phyloP scores from a whole-genome alignment of 805 yeast genomes.

The Yamadazyma nakazawae region DNA sequence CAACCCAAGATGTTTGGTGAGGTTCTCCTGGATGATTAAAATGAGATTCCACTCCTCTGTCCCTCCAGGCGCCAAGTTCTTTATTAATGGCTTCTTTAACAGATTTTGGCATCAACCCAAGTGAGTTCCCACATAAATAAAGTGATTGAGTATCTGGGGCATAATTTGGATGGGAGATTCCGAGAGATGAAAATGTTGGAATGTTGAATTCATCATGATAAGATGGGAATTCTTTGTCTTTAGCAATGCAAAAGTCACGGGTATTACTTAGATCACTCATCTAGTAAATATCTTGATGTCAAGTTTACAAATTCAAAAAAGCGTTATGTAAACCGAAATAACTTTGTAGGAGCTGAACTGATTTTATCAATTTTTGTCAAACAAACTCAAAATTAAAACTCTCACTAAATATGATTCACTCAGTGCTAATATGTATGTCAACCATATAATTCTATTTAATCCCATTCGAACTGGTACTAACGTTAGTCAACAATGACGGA shows the following conservation, averaged over 20 bases:
- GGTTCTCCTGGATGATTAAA: conserved; percentile 57
- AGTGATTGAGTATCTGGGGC: conserved; percentile 26
- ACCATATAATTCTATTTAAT: no score
- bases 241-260: conserved; percentile 1
- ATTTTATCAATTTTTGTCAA: background rate
- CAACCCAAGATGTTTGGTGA: conserved; percentile 69
- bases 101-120: conserved; percentile 79
- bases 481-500: conserved; percentile 79
- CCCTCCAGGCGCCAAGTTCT: conserved; percentile 82
- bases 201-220: conserved; percentile 50
- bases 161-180: conserved; percentile 28
- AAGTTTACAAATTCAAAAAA: background rate
- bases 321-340: background rate
- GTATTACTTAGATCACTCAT: background rate
- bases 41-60: conserved; percentile 81
- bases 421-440: conserved; percentile 73
- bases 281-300: background rate
- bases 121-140: conserved; percentile 90
- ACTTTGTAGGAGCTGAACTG: background rate
- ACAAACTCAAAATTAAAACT: background rate
- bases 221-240: conserved; percentile 21
- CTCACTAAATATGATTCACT: conserved; percentile 55
- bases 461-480: background rate
- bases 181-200: conserved; percentile 67
- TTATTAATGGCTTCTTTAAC: conserved; percentile 54